Base-by-base conservation (phyloP, 202 grass and related monocot species). In the Sporobolus alterniflorus region DNA sequence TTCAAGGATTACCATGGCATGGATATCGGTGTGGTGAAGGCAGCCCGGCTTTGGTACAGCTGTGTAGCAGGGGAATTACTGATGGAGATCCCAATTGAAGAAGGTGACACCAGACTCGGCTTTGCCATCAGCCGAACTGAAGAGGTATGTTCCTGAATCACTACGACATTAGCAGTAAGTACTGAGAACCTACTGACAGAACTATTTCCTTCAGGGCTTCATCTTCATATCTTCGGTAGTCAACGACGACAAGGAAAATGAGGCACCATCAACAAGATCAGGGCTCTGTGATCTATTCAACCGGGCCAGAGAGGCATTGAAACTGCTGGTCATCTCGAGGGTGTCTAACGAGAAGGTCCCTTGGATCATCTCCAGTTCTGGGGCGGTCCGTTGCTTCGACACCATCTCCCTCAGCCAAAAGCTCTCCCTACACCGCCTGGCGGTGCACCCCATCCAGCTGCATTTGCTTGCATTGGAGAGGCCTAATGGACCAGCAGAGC, bases 371-470 rank as follows among this genome's bases (percentile, higher is more conserved):
- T 90, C 90, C 20, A 90, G 83, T 20, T 80, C 78, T 32, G 91
- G 91, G 25, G 47, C 77, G 12, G 83, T 94, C 49, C 96, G 93
- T 9, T 98, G 96, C 77, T 98, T 90, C 3, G 92, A 98, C 80
- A 98, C 96, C 42, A 92, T 98, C 81, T 95, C 96, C 33, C 79
- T 98, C 65, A 96, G 89, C 83, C 93, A 98, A 52, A 98, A 98
- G 74, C 85, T 94, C 13, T 92, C 91, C 26, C 42, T 98, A 80
- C 91, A 93, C 72, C 87, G 91, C 30, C 84, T 94, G 11, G 89
- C 93, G 0, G 62, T 94, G 65, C 80, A 84, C 21, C 85, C 96
- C 5, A 93, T 96, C 73, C 84, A 91, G 71, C 77, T 98, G 9
- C 91, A 98, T 41, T 61, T 98, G 33, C 83, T 98, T 33, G 75